Evolutionary conservation across 805 yeast genomes (phyloP).

Genomic region (Hanseniaspora opuntiae): DNA sequence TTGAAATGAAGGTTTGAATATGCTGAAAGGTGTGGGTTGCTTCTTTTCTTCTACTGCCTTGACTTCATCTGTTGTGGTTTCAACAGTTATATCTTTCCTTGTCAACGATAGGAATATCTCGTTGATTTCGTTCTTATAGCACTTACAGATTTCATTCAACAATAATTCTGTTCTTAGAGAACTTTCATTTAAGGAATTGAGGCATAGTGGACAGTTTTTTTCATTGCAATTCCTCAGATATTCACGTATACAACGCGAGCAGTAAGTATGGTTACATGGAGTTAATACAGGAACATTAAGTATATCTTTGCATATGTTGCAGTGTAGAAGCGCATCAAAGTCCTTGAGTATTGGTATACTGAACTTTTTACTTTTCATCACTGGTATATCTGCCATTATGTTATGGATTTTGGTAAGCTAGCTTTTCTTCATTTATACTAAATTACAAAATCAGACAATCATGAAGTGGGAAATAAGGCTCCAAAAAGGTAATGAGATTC

Average conservation of each 20-base stretch:
- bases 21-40: background rate
- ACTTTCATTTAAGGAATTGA: slow-evolving; percentile 55
- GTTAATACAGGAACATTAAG: slow-evolving; percentile 69
- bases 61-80: slow-evolving; percentile 14
- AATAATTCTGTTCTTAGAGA: slow-evolving; percentile 51
- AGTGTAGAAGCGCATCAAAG: slow-evolving; percentile 59
- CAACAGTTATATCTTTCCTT: slow-evolving; percentile 23
- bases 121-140: slow-evolving; percentile 34
- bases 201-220: slow-evolving; percentile 66
- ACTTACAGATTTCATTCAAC: slow-evolving; percentile 55
- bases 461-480: too few species aligned
- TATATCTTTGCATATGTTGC: slow-evolving; percentile 80
- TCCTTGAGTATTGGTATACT: slow-evolving; percentile 41
- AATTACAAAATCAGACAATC: too few species aligned
- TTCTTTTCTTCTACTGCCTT: background rate
- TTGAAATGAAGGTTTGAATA: slow-evolving; percentile 9
- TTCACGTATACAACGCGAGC: slow-evolving; percentile 73
- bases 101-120: slow-evolving; percentile 20
- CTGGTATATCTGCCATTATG: background rate
- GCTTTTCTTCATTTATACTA: too few species aligned
- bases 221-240: slow-evolving; percentile 37
- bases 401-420: background rate
- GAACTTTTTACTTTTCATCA: background rate
- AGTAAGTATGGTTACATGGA: slow-evolving; percentile 77
- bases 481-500: background rate